Evolutionary conservation across 192 early-diverging fungal species (phyloP).

Genomic region (Coemansia sp.): DNA sequence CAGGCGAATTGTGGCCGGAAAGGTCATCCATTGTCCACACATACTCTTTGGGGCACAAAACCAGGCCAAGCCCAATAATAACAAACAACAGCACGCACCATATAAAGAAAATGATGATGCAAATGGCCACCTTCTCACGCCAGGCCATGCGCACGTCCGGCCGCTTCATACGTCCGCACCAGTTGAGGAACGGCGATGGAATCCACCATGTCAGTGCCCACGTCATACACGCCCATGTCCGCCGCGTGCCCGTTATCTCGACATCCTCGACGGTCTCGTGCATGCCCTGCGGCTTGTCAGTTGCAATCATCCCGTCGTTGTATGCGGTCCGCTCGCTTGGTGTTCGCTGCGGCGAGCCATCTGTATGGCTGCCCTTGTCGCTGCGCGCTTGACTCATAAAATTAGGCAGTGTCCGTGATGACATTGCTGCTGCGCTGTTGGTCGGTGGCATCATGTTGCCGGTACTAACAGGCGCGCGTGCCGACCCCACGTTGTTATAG

Average conservation of each 20-base stretch:
- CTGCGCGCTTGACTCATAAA: constrained; percentile 7
- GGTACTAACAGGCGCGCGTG: not conserved
- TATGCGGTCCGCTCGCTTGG: constrained; percentile 32
- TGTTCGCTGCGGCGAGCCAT: constrained; percentile 17
- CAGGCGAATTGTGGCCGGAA: constrained; percentile 51
- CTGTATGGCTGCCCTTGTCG: constrained; percentile 1
- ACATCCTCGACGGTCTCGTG: constrained; percentile 48
- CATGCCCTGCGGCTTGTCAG: constrained; percentile 23
- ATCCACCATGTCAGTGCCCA: constrained; percentile 52
- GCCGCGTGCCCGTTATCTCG: constrained; percentile 35
- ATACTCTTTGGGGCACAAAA: constrained; percentile 71
- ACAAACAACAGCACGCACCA: constrained; percentile 83
- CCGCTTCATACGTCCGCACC: constrained; percentile 72
- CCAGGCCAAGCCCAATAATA: constrained; percentile 74
- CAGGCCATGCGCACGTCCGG: constrained; percentile 93
- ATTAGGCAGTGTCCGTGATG: constrained; percentile 28
- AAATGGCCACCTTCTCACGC: constrained; percentile 90
- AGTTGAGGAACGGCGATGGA: constrained; percentile 42
- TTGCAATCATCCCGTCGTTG: constrained; percentile 12
- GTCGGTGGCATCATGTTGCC: constrained; percentile 5
- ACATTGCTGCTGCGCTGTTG: constrained; percentile 11
- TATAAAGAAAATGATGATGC: constrained; percentile 80
- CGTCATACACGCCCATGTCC: constrained; percentile 33
- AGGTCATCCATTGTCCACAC: constrained; percentile 71
- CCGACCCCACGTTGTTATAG: constrained; percentile 9